Base-by-base conservation (phyloP, 208 protist genomes). In the Leishmania arabica region DNA sequence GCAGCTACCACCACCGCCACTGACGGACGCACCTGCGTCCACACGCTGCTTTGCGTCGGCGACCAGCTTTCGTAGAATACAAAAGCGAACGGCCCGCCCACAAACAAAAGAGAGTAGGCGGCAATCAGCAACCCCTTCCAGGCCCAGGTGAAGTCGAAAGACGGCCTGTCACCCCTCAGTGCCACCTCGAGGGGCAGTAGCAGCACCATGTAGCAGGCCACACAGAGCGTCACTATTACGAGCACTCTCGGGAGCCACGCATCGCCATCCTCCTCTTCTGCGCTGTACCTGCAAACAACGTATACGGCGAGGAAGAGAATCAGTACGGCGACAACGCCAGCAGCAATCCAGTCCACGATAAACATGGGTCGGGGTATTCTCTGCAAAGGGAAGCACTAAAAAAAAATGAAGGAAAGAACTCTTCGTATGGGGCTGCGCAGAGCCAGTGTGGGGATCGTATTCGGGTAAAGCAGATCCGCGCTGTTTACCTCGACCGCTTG, bases 121-220 rank as follows among this genome's bases (percentile, higher is more conserved):
- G 60, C 37, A 42, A 66, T 31, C 9, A 91, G 71, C n/a, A 80
- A 73, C 34, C 66, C 83, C 58, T 73, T 70, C 85, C 87, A 92
- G 71, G 78, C 64, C 78, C 80, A 80, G 3, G 58, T 45, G 31
- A 89, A 70, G 15, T 83, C 62, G 45, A 84, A 31, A 4, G 37
- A 60, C 8, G 79, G 71, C 66, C 65, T 76, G 40, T 92, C 89
- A 6, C 84, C 75, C 40, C 56, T 68, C 37, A 96, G 88, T 34
- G 96, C 94, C 34, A 98, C 96, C 80, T 99, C 96, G n/a, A 97
- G 84, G 27, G 98, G 97, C 1, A 99, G 88, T 53, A 99, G 81
- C 70, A 99, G 86, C 21, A 98, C 91, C 71, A 86, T 92, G 60
- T 92, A 91, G 56, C 91, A 89, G 3, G 91, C 83, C 1, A 90